phyloP scores from a whole-genome alignment of 2,329 filamentous ascomycete species.

The Aspergillus sp. region DNA sequence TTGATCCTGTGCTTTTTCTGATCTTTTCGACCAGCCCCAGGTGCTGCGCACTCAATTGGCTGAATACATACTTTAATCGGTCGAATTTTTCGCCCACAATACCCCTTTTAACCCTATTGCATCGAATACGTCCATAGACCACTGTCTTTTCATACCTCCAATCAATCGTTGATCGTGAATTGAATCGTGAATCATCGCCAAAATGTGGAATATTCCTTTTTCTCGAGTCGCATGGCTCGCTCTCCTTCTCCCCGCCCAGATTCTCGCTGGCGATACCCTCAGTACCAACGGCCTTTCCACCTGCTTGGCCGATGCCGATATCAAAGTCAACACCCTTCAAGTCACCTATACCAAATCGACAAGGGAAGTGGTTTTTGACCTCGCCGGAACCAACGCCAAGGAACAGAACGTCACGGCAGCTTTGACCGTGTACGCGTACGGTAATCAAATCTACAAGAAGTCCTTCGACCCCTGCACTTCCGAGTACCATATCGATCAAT shows the following conservation, averaged over 20 bases:
- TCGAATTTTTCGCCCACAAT: not conserved
- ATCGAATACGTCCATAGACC: not conserved
- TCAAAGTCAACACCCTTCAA: conserved; percentile 69
- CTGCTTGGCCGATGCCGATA: conserved; percentile 55
- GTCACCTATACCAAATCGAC: conserved; percentile 74
- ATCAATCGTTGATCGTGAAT: not conserved
- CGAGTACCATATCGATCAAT: conserved; percentile 60
- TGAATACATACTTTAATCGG: conserved; percentile 1
- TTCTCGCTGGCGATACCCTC: conserved; percentile 65
- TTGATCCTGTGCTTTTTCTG: conserved; percentile 20
- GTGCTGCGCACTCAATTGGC: conserved; percentile 1
- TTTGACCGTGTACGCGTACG: conserved; percentile 78
- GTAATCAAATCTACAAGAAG: conserved; percentile 71
- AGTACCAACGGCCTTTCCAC: conserved; percentile 75
- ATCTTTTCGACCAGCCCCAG: conserved; percentile 4
- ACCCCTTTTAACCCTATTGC: conserved; percentile 1
- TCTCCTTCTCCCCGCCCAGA: conserved; percentile 31
- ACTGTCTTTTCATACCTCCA: conserved; percentile 1
- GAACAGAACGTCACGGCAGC: conserved; percentile 75
- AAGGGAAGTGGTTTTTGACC: conserved; percentile 72
- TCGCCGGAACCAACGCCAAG: conserved; percentile 69
- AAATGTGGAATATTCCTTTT: conserved; percentile 22
- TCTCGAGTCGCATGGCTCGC: conserved; percentile 17
- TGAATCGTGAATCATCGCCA: conserved; percentile 1
- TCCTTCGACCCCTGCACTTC: conserved; percentile 76